These are phyloP conservation scores for Marasmius oreades DNA, from an alignment of 1,284 basidiomycete species.

Conservation along the genomic window DNA sequence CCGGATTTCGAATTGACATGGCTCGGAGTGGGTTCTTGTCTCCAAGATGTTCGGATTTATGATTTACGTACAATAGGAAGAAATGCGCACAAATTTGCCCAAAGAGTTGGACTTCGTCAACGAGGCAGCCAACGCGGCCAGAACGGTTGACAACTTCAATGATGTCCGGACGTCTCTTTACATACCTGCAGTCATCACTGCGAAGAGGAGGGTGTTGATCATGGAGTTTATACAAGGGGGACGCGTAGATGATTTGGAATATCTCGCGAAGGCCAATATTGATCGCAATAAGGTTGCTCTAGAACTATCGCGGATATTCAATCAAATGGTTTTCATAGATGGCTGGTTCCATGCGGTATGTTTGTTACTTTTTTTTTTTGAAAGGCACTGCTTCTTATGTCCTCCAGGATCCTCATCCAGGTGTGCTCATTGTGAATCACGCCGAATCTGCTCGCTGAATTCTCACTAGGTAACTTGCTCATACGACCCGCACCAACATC, in stretches of 20 bases:
- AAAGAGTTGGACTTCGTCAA: slow-evolving; percentile 95
- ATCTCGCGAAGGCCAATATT: slow-evolving; percentile 81
- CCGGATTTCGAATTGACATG: slow-evolving; percentile 93
- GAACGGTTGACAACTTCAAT: slow-evolving; percentile 73
- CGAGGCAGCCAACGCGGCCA: slow-evolving; percentile 84
- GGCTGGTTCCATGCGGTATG: slow-evolving; percentile 86
- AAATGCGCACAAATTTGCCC: slow-evolving; percentile 90
- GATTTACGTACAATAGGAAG: slow-evolving; percentile 47
- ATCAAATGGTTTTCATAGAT: slow-evolving; percentile 95
- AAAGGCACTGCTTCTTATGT: neutral
- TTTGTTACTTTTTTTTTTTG: slow-evolving; percentile 10
- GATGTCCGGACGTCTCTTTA: slow-evolving; percentile 79
- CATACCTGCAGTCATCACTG: slow-evolving; percentile 85
- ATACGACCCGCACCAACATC: slow-evolving; percentile 69
- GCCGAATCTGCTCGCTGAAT: too few relatives aligned
- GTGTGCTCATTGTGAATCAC: too few relatives aligned
- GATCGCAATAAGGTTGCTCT: slow-evolving; percentile 93
- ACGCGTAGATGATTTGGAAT: slow-evolving; percentile 86
- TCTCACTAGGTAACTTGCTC: slow-evolving; percentile 74
- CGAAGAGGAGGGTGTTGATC: slow-evolving; percentile 83
- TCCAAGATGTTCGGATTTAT: neutral
- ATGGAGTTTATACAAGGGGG: slow-evolving; percentile 95
- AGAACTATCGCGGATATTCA: slow-evolving; percentile 88
- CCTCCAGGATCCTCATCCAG: slow-evolving; percentile 60
- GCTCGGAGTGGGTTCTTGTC: slow-evolving; percentile 54